Conservation (phyloP, 768 basidiomycete species). For the Boletus sp. region DNA sequence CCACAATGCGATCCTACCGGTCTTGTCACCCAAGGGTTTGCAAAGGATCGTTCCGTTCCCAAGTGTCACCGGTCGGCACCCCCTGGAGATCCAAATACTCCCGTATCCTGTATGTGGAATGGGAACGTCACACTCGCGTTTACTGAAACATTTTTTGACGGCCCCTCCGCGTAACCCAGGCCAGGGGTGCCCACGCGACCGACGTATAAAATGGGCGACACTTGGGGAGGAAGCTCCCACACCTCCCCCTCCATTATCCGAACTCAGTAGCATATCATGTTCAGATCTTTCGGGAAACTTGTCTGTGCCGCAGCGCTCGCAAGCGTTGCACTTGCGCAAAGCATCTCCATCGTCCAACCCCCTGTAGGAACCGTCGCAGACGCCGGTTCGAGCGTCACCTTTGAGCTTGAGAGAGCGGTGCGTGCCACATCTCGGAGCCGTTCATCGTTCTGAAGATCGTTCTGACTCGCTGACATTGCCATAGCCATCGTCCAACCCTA, state of each 20-base stretch:
- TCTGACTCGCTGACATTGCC: neutral
- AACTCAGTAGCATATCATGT: conserved; percentile 2
- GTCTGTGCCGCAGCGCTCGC: conserved; percentile 7
- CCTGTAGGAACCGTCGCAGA: conserved; percentile 27
- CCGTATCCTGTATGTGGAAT: neutral
- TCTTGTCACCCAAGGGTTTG: neutral
- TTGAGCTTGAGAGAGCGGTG: conserved; percentile 42
- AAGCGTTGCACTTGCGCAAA: conserved; percentile 38
- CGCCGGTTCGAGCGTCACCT: conserved; percentile 32
- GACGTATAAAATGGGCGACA: conserved; percentile 4
- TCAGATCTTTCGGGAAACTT: neutral
- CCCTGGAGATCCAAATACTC: neutral
- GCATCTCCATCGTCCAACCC: conserved; percentile 36
- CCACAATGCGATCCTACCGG: neutral
- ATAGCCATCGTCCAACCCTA: neutral
- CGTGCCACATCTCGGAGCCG: conserved; percentile 9
- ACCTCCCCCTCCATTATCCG: neutral
- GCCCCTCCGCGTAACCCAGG: neutral
- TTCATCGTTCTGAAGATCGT: neutral
- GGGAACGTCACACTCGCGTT: neutral
- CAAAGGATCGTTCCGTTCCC: neutral
- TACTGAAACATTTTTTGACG: neutral
- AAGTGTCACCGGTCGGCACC: neutral
- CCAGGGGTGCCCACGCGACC: neutral
- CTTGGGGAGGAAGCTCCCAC: neutral